Conservation (phyloP, 73 alveolate species). For the Paramecium octaurelia region DNA sequence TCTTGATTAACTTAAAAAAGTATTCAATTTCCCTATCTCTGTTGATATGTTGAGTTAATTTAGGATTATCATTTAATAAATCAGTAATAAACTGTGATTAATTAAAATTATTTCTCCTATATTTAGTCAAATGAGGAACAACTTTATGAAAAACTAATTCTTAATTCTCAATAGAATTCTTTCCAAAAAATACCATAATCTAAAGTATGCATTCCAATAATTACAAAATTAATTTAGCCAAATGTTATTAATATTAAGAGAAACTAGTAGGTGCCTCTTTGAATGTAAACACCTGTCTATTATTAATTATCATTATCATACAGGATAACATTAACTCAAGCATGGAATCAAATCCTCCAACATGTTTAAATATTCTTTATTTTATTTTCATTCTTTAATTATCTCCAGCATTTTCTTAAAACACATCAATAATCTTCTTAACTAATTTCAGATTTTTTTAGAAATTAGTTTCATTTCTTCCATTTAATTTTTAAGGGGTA, state of each 20-base stretch:
- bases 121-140: not conserved
- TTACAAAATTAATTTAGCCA: not conserved
- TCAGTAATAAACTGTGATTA: not conserved
- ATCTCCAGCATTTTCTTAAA: slow-evolving; percentile 5
- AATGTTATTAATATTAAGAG: not conserved
- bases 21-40: not conserved
- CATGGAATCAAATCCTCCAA: slow-evolving; percentile 9
- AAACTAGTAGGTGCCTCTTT: not conserved
- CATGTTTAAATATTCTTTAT: slow-evolving; percentile 38
- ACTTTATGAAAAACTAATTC: not conserved
- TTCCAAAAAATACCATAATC: slow-evolving; percentile 11
- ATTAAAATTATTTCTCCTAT: not conserved
- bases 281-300: not conserved
- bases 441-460: not conserved
- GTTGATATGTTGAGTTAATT: not conserved
- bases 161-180: not conserved
- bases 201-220: not conserved
- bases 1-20: not conserved
- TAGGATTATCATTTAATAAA: slow-evolving; percentile 3
- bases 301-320: not conserved
- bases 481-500: slow-evolving; percentile 13
- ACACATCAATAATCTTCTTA: not conserved
- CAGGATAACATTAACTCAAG: not conserved
- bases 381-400: slow-evolving; percentile 21
- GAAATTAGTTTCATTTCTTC: not conserved